phyloP scores from a whole-genome alignment of 192 early-diverging fungal genomes.

The Chytriomyces hyalinus region DNA sequence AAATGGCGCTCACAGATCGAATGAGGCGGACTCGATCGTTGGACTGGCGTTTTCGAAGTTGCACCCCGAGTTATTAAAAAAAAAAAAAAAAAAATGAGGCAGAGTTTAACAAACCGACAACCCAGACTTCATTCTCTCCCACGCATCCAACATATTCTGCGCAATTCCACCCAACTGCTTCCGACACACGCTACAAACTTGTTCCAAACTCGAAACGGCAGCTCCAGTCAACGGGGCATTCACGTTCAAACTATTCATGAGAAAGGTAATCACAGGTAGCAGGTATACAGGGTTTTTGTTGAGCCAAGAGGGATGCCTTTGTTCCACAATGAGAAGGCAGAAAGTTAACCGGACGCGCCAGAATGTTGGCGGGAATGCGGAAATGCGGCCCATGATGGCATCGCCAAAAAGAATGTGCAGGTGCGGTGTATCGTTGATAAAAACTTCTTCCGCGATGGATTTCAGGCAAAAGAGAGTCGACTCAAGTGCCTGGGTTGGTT shows the following conservation, averaged over 20 bases:
- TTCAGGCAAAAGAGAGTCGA: constrained; percentile 40
- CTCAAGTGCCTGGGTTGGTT: constrained; percentile 37
- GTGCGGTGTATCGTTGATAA: constrained; percentile 17
- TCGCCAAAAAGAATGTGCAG: constrained; percentile 38
- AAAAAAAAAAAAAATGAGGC: not conserved
- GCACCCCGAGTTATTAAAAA: not conserved
- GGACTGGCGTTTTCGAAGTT: not conserved
- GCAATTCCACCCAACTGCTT: constrained; percentile 34
- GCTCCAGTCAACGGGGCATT: constrained; percentile 16
- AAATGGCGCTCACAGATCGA: constrained; percentile 37
- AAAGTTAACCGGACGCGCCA: constrained; percentile 23
- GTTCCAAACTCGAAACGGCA: constrained; percentile 30
- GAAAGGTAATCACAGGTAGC: constrained; percentile 29
- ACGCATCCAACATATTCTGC: constrained; percentile 29
- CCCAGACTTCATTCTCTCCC: constrained; percentile 14
- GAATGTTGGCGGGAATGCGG: constrained; percentile 2
- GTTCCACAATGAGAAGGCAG: constrained; percentile 33
- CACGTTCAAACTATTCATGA: constrained; percentile 28
- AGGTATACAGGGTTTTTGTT: constrained; percentile 33
- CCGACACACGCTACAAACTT: constrained; percentile 35
- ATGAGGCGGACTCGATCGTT: constrained; percentile 26
- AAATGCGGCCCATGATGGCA: constrained; percentile 30
- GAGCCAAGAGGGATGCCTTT: constrained; percentile 42
- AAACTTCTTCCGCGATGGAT: constrained; percentile 40
- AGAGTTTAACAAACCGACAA: not conserved